Evolutionary conservation across 129 eudicot species (phyloP).

Genomic region (Mikania micrantha): DNA sequence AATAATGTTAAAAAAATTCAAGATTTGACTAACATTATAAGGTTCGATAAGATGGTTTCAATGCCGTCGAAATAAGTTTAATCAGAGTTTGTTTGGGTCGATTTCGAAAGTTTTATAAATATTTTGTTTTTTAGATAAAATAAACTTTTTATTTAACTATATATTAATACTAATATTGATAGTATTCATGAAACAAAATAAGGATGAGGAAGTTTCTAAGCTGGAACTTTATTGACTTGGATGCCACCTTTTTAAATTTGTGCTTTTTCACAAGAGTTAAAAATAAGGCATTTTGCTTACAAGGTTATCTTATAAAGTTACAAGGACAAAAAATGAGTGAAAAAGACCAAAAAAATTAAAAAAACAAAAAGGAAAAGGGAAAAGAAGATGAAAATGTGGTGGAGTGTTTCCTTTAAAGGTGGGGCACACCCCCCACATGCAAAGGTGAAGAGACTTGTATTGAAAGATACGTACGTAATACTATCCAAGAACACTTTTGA

Average conservation of each 20-base stretch:
- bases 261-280: slow-evolving; percentile 20
- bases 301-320: slow-evolving; percentile 5
- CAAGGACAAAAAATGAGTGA: slow-evolving; percentile 9
- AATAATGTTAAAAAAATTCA: too few species aligned
- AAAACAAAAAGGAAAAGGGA: slow-evolving; percentile 3
- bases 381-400: slow-evolving; percentile 21
- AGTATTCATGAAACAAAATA: not conserved
- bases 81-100: too few species aligned
- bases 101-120: too few species aligned
- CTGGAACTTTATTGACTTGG: not conserved
- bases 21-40: too few species aligned
- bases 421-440: slow-evolving; percentile 31
- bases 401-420: slow-evolving; percentile 29
- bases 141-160: too few species aligned
- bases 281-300: slow-evolving; percentile 12
- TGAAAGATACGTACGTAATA: slow-evolving; percentile 28
- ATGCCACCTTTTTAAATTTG: slow-evolving; percentile 6
- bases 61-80: too few species aligned
- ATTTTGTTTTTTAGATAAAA: too few species aligned
- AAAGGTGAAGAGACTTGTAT: slow-evolving; percentile 20
- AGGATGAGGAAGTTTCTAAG: slow-evolving; percentile 5
- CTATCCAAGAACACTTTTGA: slow-evolving; percentile 12
- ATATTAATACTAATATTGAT: too few species aligned
- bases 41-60: too few species aligned
- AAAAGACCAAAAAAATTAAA: too few species aligned